Conservation (phyloP, 2,329 filamentous ascomycete species). For the Drechslerella coelobrocha region DNA sequence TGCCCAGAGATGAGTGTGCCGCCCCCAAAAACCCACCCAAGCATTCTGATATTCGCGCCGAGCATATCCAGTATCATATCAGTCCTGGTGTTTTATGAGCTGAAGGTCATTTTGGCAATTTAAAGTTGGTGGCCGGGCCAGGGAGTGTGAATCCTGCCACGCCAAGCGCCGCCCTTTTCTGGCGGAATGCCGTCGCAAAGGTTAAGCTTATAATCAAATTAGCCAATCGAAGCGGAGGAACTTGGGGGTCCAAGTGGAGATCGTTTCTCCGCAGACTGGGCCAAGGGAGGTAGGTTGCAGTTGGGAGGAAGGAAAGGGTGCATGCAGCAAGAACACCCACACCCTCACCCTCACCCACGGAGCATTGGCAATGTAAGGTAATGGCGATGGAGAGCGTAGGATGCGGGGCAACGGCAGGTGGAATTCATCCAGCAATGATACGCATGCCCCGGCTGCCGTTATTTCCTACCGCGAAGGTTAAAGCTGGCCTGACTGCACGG, state of each 20-base stretch:
- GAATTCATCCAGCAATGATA: slow-evolving; percentile 47
- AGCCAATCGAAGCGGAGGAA: slow-evolving; percentile 40
- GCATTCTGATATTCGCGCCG: no score
- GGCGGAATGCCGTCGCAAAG: slow-evolving; percentile 37
- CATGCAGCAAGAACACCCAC: not conserved
- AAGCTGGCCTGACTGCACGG: slow-evolving; percentile 3
- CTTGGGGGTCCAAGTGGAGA: not conserved
- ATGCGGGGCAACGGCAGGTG: slow-evolving; percentile 9
- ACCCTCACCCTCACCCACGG: no score
- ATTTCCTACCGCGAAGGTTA: no score
- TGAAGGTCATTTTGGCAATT: slow-evolving; percentile 6
- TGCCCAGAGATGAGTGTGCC: no score
- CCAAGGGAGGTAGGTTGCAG: not conserved
- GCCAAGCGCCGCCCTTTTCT: slow-evolving; percentile 14
- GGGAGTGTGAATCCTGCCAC: slow-evolving; percentile 1
- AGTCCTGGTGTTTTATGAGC: slow-evolving; percentile 1
- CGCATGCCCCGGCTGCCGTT: not conserved
- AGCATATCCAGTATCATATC: not conserved
- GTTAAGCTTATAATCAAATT: slow-evolving; percentile 51
- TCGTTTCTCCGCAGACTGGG: not conserved
- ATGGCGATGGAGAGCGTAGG: slow-evolving; percentile 34
- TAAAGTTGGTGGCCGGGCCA: no score
- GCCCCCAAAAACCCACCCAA: no score
- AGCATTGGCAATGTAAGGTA: slow-evolving; percentile 1
- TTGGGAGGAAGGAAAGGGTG: no score